Evolutionary conservation across 352 stramenopile genomes (phyloP).

Genomic region (Aphanomyces cochlioides): DNA sequence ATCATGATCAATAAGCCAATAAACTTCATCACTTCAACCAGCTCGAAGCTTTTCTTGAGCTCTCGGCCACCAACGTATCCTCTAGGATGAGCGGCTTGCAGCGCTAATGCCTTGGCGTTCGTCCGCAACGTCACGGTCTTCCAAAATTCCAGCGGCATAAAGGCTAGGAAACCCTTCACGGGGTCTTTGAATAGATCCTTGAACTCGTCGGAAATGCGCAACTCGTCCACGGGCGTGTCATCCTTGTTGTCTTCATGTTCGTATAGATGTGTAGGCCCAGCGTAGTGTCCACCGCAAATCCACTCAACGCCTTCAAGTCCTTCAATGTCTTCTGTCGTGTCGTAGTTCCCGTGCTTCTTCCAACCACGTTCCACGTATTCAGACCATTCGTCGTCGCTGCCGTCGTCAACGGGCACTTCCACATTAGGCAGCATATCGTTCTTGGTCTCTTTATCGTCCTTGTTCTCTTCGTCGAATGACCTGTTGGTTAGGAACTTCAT

Average conservation of each 20-base stretch:
- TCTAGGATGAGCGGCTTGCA: background rate
- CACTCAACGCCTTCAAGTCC: background rate
- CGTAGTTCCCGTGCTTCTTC: slow-evolving; percentile 11
- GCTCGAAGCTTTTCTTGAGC: background rate
- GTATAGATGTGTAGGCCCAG: background rate
- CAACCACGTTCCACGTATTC: background rate
- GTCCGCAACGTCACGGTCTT: slow-evolving; percentile 7
- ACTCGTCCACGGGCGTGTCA: background rate
- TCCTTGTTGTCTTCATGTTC: background rate
- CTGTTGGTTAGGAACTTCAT: background rate
- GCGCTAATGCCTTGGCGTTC: slow-evolving; percentile 1
- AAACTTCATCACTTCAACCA: slow-evolving; percentile 10
- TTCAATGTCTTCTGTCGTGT: slow-evolving; percentile 13
- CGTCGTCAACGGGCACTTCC: background rate
- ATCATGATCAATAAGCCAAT: slow-evolving; percentile 4
- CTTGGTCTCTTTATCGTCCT: background rate
- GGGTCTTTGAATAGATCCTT: slow-evolving; percentile 15
- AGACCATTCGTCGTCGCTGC: slow-evolving; percentile 1
- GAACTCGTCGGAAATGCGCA: slow-evolving; percentile 8
- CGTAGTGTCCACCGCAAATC: background rate
- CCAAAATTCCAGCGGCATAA: slow-evolving; percentile 10
- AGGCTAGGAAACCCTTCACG: slow-evolving; percentile 13
- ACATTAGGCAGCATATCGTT: background rate
- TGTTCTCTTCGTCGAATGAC: background rate
- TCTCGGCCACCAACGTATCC: slow-evolving; percentile 3